phyloP scores from a whole-genome alignment of 179 eudicot genomes.

The Pouteria campechiana region DNA sequence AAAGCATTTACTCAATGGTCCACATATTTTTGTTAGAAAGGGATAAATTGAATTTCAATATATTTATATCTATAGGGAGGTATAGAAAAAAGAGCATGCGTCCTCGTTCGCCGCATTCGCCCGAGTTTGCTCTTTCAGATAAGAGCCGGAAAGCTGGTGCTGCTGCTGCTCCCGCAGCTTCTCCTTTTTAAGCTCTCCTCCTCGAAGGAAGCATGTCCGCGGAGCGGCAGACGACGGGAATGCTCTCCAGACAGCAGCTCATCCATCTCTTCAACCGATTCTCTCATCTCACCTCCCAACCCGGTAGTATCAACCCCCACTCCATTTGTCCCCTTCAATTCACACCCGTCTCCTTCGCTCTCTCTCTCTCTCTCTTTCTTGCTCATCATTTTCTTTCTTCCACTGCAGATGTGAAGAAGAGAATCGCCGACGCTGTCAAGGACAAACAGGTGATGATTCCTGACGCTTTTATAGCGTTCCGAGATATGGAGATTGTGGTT shows the following conservation, averaged over 20 bases:
- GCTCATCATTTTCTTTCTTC: neutral
- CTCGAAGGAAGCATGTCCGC: too few species aligned
- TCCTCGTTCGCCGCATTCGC: too few species aligned
- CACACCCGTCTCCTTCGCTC: neutral
- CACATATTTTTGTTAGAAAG: too few species aligned
- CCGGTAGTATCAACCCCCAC: slow-evolving; percentile 50
- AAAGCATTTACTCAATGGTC: too few species aligned
- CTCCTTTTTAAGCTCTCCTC: too few species aligned
- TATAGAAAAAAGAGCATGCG: too few species aligned
- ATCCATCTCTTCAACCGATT: slow-evolving; percentile 65
- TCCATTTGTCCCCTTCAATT: too few species aligned
- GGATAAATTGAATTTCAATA: too few species aligned
- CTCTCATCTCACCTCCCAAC: slow-evolving; percentile 56
- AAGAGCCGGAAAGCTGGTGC: too few species aligned
- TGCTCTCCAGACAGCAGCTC: slow-evolving; percentile 61
- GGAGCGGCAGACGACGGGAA: slow-evolving; percentile 40
- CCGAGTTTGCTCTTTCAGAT: too few species aligned
- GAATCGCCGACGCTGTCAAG: slow-evolving; percentile 64
- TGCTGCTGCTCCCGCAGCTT: too few species aligned
- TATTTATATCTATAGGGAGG: too few species aligned
- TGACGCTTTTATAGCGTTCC: neutral
- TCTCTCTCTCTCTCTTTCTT: neutral
- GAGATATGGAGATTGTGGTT: neutral
- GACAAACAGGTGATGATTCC: slow-evolving; percentile 59
- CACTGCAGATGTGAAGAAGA: slow-evolving; percentile 60